Conservation (phyloP, 2,329 filamentous ascomycete species). For the Cucurbitaria berberidis region DNA sequence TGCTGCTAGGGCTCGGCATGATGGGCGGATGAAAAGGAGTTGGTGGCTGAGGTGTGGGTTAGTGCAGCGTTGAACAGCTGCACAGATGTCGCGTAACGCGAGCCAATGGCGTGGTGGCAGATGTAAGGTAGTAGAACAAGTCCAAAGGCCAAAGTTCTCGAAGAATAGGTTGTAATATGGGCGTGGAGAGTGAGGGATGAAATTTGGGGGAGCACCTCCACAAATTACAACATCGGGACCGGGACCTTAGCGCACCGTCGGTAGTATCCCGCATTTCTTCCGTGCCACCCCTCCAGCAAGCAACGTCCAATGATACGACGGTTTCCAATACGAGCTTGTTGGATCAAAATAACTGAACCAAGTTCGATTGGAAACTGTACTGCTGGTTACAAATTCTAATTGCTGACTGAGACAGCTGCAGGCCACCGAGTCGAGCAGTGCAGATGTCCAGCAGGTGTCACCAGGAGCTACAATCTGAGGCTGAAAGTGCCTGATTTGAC, state of each 20-base stretch:
- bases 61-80: constrained; percentile 9
- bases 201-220: constrained; percentile 1
- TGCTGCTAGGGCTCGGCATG: constrained; percentile 54
- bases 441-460: not conserved
- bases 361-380: not conserved
- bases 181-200: not conserved
- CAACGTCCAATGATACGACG: not conserved
- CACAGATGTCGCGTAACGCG: constrained; percentile 1
- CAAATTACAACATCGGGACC: not conserved
- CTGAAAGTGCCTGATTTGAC: too few relatives aligned
- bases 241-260: not conserved
- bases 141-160: not conserved
- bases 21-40: constrained; percentile 26
- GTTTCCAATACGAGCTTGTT: not conserved
- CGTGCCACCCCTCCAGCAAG: not conserved
- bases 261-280: not conserved
- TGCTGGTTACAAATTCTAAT: not conserved
- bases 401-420: not conserved
- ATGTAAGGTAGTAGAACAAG: not conserved
- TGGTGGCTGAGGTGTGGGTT: constrained; percentile 6
- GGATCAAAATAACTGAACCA: not conserved
- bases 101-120: constrained; percentile 10
- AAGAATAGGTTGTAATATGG: not conserved
- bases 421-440: not conserved
- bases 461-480: too few relatives aligned